Percentiles rank a stretch among this genome's conserved stretches.
Conservation (phyloP, 2,329 filamentous ascomycete genomes). For the Dendryphion nanum region DNA sequence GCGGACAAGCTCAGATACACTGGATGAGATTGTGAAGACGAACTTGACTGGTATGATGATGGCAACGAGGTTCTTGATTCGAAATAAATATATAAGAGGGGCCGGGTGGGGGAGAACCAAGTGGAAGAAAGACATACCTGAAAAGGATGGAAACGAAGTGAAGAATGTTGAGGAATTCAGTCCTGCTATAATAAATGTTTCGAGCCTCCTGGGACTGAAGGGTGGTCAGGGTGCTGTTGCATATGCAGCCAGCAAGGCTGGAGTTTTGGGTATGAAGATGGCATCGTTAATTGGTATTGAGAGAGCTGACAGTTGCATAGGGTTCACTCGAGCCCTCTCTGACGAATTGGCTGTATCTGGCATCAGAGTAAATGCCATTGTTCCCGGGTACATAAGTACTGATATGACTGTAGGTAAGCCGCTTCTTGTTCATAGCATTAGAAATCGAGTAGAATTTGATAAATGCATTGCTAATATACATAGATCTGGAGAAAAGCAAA, state of each 20-base stretch:
- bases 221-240: conserved; percentile 69
- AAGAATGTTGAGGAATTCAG: not conserved
- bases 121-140: no score
- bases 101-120: conserved; percentile 5
- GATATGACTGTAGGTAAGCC: conserved; percentile 70
- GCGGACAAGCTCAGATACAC: conserved; percentile 49
- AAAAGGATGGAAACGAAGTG: conserved; percentile 37
- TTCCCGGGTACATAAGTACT: conserved; percentile 81
- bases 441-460: conserved; percentile 1
- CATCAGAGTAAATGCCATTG: conserved; percentile 75
- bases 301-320: conserved; percentile 26
- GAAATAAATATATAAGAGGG: conserved; percentile 22
- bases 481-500: conserved; percentile 37
- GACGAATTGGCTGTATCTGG: conserved; percentile 59
- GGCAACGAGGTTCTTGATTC: conserved; percentile 56
- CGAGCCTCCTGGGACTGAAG: conserved; percentile 69
- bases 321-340: conserved; percentile 66
- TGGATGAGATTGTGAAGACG: conserved; percentile 62
- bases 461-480: conserved; percentile 27
- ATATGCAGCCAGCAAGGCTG: conserved; percentile 80
- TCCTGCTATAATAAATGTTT: conserved; percentile 73
- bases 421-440: not conserved
- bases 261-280: conserved; percentile 60
- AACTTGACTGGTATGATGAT: conserved; percentile 69
- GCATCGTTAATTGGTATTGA: conserved; percentile 29